Conservation (phyloP, 1,139 yeast genomes). For the Scheffersomyces insectosa region DNA sequence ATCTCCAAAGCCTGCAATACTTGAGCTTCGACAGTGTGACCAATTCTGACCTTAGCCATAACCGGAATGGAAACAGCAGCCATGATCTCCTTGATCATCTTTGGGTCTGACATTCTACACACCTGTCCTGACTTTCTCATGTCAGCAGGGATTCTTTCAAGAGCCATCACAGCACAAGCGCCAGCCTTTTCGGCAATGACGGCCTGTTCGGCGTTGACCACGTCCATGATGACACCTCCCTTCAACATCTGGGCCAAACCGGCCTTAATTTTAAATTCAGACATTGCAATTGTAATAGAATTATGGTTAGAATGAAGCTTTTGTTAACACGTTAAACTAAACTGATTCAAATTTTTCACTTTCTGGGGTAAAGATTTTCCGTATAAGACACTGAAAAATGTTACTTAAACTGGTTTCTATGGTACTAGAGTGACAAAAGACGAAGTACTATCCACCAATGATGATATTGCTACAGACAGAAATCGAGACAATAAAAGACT, state of each 20-base stretch:
- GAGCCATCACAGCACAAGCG: constrained; percentile 90
- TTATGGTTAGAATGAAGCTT: background rate
- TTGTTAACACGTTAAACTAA: background rate
- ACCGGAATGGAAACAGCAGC: constrained; percentile 72
- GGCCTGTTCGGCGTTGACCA: constrained; percentile 49
- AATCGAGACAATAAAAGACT: no score
- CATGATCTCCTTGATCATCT: constrained; percentile 78
- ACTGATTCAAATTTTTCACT: background rate
- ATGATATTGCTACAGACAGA: no score
- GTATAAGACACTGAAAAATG: background rate
- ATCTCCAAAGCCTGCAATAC: constrained; percentile 70
- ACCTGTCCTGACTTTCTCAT: constrained; percentile 84
- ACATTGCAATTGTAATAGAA: constrained; percentile 20
- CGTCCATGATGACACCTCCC: constrained; percentile 64
- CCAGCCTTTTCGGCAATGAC: constrained; percentile 79
- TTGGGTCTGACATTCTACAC: constrained; percentile 86
- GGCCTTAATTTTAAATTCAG: constrained; percentile 65
- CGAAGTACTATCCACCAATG: no score
- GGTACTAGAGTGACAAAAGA: no score
- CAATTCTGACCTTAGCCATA: constrained; percentile 88
- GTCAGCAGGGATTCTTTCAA: constrained; percentile 85
- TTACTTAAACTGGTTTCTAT: background rate
- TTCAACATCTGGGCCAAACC: constrained; percentile 89
- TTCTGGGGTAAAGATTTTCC: background rate
- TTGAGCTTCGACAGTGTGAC: constrained; percentile 84